Evolutionary conservation across 306 rosid species (phyloP).

Genomic region (apple (Malus domestica)): ASM211411v1 NC_041793.1:38402001-38402500

Average conservation of each 20-base stretch:
- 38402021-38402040: no score
- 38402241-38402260: no score
- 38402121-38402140: conserved; percentile 1
- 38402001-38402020: not conserved
- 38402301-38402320: no score
- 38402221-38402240: not conserved
- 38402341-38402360: no score
- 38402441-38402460: not conserved
- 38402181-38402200: not conserved
- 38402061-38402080: not conserved
- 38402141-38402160: conserved; percentile 6
- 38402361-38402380: no score
- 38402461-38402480: not conserved
- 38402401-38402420: no score
- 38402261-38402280: not conserved
- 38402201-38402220: not conserved
- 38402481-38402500: not conserved
- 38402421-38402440: no score
- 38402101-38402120: not conserved
- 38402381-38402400: no score
- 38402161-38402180: not conserved
- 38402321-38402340: no score
- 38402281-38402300: not conserved
- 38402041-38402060: not conserved
- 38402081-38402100: not conserved